Evolutionary conservation across 1,284 basidiomycete genomes (phyloP).

Genomic region (Phellinidium pouzarii): DNA sequence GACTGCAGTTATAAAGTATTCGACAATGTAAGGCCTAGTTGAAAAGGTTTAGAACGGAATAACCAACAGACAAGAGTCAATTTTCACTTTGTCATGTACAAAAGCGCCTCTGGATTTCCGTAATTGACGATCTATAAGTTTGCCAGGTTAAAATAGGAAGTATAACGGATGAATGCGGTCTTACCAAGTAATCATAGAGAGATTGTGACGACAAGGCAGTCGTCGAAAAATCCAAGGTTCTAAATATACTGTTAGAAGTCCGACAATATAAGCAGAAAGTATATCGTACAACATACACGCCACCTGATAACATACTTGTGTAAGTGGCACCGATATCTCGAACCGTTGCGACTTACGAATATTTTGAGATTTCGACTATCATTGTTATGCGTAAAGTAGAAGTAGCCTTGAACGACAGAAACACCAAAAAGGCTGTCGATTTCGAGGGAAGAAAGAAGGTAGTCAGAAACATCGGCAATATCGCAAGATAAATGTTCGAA

Average conservation of each 20-base stretch:
- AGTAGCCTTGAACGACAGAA: conserved; percentile 16
- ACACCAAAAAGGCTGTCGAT: conserved; percentile 11
- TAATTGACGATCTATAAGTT: conserved; percentile 9
- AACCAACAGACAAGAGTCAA: not conserved
- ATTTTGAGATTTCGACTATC: conserved; percentile 3
- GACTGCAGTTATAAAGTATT: conserved; percentile 10
- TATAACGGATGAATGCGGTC: not conserved
- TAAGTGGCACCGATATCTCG: not conserved
- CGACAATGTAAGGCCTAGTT: conserved; percentile 13
- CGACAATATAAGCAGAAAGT: not conserved
- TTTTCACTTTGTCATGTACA: conserved; percentile 14
- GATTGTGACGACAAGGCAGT: conserved; percentile 12
- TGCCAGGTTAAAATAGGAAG: not conserved
- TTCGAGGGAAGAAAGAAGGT: not conserved
- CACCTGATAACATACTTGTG: conserved; percentile 1
- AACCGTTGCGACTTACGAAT: conserved; percentile 10
- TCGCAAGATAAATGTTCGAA: not conserved
- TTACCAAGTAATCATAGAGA: conserved; percentile 10
- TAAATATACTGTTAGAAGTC: not conserved
- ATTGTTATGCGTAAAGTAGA: conserved; percentile 13
- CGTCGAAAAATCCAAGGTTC: conserved; percentile 9
- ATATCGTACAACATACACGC: conserved; percentile 13
- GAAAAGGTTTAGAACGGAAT: not conserved
- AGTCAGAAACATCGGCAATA: not conserved
- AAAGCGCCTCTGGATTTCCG: conserved; percentile 15